phyloP scores from a whole-genome alignment of 1,284 basidiomycete species.

The Blastosporella zonata region DNA sequence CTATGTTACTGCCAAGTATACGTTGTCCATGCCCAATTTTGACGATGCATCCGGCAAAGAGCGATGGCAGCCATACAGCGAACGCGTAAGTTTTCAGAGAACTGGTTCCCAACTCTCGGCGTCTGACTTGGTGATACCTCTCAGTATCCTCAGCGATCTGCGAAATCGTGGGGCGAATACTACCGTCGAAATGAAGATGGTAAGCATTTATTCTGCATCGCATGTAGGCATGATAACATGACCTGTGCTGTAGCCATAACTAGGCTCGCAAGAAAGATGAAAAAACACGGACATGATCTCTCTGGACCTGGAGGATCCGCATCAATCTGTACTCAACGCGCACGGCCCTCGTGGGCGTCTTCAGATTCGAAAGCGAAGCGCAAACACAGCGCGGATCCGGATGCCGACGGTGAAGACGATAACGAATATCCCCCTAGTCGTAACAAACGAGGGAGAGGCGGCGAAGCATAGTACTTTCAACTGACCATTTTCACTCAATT shows the following conservation, averaged over 20 bases:
- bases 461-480: constrained; percentile 14
- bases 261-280: constrained; percentile 37
- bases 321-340: constrained; percentile 25
- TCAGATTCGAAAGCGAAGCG: constrained; percentile 26
- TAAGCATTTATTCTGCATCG: constrained; percentile 24
- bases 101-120: not conserved
- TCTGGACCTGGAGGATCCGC: constrained; percentile 18
- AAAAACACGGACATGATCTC: constrained; percentile 19
- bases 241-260: constrained; percentile 28
- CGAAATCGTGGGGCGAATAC: constrained; percentile 58
- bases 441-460: constrained; percentile 23
- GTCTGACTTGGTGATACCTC: constrained; percentile 1
- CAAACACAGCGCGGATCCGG: constrained; percentile 29
- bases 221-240: not conserved
- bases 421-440: constrained; percentile 20
- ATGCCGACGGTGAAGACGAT: constrained; percentile 18
- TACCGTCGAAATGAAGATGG: constrained; percentile 50
- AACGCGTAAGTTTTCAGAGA: constrained; percentile 36
- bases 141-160: constrained; percentile 49
- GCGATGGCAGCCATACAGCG: constrained; percentile 51
- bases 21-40: constrained; percentile 48
- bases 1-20: constrained; percentile 54
- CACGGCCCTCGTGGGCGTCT: constrained; percentile 24
- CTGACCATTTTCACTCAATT: constrained; percentile 6
- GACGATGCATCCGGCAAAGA: constrained; percentile 37